These are phyloP conservation scores for Neoboletus brunneissimus DNA, from an alignment of 768 basidiomycete species.

Conservation along the genomic window DNA sequence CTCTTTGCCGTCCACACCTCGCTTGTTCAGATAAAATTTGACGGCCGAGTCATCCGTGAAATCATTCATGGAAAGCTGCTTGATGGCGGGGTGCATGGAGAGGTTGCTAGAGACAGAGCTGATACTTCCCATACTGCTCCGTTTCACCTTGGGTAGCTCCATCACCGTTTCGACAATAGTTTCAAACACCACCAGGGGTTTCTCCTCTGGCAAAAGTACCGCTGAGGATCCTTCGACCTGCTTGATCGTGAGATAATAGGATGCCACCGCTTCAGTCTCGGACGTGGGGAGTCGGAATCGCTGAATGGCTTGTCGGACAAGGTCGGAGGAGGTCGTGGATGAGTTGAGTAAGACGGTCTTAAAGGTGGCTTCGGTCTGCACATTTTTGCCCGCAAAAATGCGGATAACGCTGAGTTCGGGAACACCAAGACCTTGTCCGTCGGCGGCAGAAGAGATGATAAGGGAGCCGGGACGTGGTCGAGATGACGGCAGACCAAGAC, in stretches of 20 bases:
- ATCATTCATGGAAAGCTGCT: conserved; percentile 92
- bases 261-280: conserved; percentile 48
- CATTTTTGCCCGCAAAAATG: conserved; percentile 87
- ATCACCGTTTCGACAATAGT: conserved; percentile 75
- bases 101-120: conserved; percentile 91
- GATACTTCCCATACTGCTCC: conserved; percentile 91
- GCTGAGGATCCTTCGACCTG: conserved; percentile 88
- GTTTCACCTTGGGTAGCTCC: conserved; percentile 84
- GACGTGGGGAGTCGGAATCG: conserved; percentile 79
- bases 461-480: conserved; percentile 77
- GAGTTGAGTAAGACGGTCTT: conserved; percentile 94
- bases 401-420: conserved; percentile 93
- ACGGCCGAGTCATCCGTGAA: conserved; percentile 96
- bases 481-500: conserved; percentile 46
- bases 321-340: conserved; percentile 77
- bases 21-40: conserved; percentile 91
- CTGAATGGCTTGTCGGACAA: conserved; percentile 90
- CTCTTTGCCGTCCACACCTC: conserved; percentile 43
- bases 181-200: conserved; percentile 89
- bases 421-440: conserved; percentile 59
- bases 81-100: conserved; percentile 93
- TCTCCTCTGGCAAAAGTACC: conserved; percentile 64
- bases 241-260: conserved; percentile 90
- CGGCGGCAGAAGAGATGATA: conserved; percentile 59
- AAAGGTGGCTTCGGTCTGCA: conserved; percentile 95